Conservation (phyloP, 495 filamentous ascomycete species). For the Penicillium silybi region DNA sequence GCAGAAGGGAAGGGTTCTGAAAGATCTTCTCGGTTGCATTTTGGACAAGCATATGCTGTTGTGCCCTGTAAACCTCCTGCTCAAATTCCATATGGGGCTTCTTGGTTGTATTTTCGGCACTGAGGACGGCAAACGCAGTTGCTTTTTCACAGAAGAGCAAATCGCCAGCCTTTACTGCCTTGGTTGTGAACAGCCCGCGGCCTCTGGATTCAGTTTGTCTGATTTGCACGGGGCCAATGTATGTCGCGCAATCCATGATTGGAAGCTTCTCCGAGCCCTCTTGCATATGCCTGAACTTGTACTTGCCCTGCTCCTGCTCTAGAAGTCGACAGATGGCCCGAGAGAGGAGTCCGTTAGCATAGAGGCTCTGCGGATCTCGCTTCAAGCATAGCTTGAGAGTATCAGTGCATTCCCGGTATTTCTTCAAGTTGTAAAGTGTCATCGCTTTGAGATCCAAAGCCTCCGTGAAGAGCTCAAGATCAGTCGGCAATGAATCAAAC, state of each 20-base stretch:
- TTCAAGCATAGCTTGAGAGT: neutral
- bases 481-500: no score
- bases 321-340: constrained; percentile 9
- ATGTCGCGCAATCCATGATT: constrained; percentile 45
- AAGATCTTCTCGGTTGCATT: constrained; percentile 31
- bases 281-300: constrained; percentile 40
- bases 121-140: constrained; percentile 31
- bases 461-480: constrained; percentile 31
- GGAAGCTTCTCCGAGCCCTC: constrained; percentile 26
- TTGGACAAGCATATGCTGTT: constrained; percentile 24
- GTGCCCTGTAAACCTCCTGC: constrained; percentile 31
- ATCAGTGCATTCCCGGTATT: constrained; percentile 28
- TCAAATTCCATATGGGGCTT: constrained; percentile 14
- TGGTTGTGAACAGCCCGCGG: constrained; percentile 46
- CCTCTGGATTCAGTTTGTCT: constrained; percentile 22
- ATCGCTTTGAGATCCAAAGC: constrained; percentile 40
- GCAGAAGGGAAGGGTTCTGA: constrained; percentile 42
- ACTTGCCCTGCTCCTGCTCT: constrained; percentile 26
- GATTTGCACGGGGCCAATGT: constrained; percentile 27
- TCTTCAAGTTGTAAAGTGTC: constrained; percentile 38
- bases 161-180: constrained; percentile 46
- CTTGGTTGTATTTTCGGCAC: neutral
- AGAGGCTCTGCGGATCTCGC: constrained; percentile 23
- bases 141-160: constrained; percentile 55
- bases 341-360: constrained; percentile 4